Evolutionary conservation across 371 early-diverging fungal species (phyloP), one percentile per base, ranked within the genome.

Genomic region (Dinochytrium kinnereticum): DNA sequence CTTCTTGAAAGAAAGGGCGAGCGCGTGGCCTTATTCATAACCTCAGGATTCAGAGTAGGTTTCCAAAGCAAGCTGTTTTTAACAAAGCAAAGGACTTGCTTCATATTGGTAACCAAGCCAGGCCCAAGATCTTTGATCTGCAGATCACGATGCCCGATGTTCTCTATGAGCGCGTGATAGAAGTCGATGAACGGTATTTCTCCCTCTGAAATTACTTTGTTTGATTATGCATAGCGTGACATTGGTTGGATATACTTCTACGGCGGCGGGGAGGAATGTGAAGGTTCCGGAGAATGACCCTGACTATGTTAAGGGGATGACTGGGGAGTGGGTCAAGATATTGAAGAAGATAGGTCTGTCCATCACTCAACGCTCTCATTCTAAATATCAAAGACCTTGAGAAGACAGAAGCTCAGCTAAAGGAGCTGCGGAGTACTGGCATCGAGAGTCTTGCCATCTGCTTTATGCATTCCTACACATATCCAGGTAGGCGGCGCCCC

Each of bases 91-190:
- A 57, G 67, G 81, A 80, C 67, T 71, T 91, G 51, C 82, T 90
- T 30, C 75, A 77, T 68, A 96, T 91, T 69, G 97, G 96, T 51
- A 95, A 95, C 77, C 98, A 98, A 80, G 86, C 96, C 17, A 87
- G 98, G 21, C 97, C 97, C 15, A 90, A 90, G 71, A 95, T 98
- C 69, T 98, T 98, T 83, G 97, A 97, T 77, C 84, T 98, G 51
- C 84, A 92, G 0, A 93, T 96, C 70, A 75, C 75, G 19, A 89
- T 89, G 66, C 95, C 94, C 0, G 94, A 90, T 55, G 92, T 93
- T 0, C 85, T 98, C n/a, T 96, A 96, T 76, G 87, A 90, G 57
- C 73, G 83, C 2, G 98, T 97, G 1, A 82, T 96, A 0, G 95
- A 97, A 79, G 84, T 97, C 5, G 93, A 96, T 74, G 97, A 97